Evolutionary conservation across 805 yeast species (phyloP).

Genomic region (Spathaspora passalidarum): DNA sequence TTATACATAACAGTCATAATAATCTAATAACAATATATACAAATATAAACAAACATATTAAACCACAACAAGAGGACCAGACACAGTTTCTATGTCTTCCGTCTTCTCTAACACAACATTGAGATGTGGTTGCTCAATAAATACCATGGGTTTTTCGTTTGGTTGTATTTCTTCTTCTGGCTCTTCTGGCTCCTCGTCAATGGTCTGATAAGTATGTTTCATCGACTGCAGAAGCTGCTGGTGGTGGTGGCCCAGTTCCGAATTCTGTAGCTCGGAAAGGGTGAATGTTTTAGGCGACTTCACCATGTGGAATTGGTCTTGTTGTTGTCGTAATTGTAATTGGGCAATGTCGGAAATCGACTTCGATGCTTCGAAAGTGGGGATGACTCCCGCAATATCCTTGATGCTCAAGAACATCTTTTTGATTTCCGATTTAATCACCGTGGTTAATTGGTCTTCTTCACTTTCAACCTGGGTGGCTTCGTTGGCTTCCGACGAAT

Average conservation of each 20-base stretch:
- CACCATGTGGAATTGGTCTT: slow-evolving; percentile 24
- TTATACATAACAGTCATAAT: no score
- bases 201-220: neutral
- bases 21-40: neutral
- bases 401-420: slow-evolving; percentile 28
- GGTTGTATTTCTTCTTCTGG: neutral
- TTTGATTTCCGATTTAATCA: slow-evolving; percentile 32
- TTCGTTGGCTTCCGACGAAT: neutral
- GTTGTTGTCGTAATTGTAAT: slow-evolving; percentile 11
- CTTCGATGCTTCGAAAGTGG: slow-evolving; percentile 29
- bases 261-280: slow-evolving; percentile 16
- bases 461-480: slow-evolving; percentile 6
- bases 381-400: slow-evolving; percentile 30
- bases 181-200: neutral
- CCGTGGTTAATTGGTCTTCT: slow-evolving; percentile 28
- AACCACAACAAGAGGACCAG: no score
- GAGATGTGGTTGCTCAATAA: no score
- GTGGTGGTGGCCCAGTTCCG: neutral
- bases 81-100: neutral
- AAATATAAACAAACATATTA: no score
- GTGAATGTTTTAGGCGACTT: slow-evolving; percentile 43
- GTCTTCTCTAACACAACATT: no score
- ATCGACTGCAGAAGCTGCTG: no score
- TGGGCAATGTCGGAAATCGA: slow-evolving; percentile 20
- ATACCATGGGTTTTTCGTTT: no score